Conservation (phyloP, 192 early-diverging fungal species). For the Piromyces finnis region DNA sequence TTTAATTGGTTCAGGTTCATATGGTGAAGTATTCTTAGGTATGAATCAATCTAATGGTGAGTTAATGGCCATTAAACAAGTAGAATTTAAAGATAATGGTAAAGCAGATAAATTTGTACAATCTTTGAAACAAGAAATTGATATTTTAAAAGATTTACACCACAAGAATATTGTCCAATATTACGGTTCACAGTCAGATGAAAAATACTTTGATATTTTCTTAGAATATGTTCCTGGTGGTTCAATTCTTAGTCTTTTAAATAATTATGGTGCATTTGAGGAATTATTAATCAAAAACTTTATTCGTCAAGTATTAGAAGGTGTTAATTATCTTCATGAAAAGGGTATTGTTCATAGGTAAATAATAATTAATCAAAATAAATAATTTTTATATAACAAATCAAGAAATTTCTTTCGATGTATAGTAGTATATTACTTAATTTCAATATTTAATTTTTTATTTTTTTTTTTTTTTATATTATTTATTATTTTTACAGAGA, state of each 20-base stretch:
- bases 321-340: constrained; percentile 85
- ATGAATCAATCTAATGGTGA: constrained; percentile 74
- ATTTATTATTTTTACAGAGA: not conserved
- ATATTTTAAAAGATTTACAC: constrained; percentile 67
- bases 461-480: not conserved
- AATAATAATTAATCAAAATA: too few species aligned
- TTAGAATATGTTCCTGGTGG: constrained; percentile 97
- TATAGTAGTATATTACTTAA: too few species aligned
- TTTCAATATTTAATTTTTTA: not conserved
- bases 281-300: constrained; percentile 69
- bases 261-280: constrained; percentile 73
- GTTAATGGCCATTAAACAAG: constrained; percentile 96
- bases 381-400: too few species aligned
- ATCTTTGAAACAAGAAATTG: constrained; percentile 75
- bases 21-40: constrained; percentile 83
- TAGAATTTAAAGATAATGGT: constrained; percentile 35
- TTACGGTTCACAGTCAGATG: constrained; percentile 50
- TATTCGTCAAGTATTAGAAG: constrained; percentile 79
- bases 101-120: constrained; percentile 52
- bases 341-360: constrained; percentile 1
- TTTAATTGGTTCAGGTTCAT: constrained; percentile 88
- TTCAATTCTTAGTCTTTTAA: constrained; percentile 68
- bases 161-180: constrained; percentile 96
- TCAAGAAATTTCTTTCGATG: too few species aligned
- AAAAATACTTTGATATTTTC: constrained; percentile 70